Evolutionary conservation across 306 rosid species (phyloP).

Genomic region (Cucurbita maxima): DNA sequence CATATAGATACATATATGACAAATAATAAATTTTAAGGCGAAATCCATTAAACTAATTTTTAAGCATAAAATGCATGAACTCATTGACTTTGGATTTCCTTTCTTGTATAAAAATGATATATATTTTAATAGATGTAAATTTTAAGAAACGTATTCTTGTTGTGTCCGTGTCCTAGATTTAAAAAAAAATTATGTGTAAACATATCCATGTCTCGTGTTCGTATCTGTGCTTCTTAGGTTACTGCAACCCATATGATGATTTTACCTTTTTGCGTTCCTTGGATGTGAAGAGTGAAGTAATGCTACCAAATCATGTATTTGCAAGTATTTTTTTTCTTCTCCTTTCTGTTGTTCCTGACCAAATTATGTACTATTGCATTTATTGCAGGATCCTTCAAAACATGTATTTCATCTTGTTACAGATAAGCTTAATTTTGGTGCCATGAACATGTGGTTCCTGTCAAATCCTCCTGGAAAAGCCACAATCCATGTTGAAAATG

Average conservation of each 20-base stretch:
- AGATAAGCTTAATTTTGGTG: constrained; percentile 95
- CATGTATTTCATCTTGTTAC: constrained; percentile 95
- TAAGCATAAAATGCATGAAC: too few species aligned
- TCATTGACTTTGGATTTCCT: too few species aligned
- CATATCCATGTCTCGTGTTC: too few species aligned
- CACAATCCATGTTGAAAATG: constrained; percentile 85
- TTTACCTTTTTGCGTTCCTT: neutral
- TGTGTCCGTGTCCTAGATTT: too few species aligned
- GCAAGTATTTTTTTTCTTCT: neutral
- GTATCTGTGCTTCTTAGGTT: neutral
- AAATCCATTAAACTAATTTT: too few species aligned
- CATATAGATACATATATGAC: too few species aligned
- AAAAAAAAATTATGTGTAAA: too few species aligned
- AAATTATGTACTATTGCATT: constrained; percentile 9
- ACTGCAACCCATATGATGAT: neutral
- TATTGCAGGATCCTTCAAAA: constrained; percentile 80
- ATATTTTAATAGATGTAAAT: too few species aligned
- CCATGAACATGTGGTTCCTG: constrained; percentile 99
- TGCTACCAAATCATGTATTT: neutral
- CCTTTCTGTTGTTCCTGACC: constrained; percentile 2
- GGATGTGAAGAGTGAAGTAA: neutral
- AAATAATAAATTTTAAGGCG: too few species aligned
- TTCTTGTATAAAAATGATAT: too few species aligned
- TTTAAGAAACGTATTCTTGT: too few species aligned
- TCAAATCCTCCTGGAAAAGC: constrained; percentile 97